These are phyloP conservation scores for Epichloe festucae DNA, from an alignment of 2,329 filamentous ascomycete species.

Conservation along the genomic window DNA sequence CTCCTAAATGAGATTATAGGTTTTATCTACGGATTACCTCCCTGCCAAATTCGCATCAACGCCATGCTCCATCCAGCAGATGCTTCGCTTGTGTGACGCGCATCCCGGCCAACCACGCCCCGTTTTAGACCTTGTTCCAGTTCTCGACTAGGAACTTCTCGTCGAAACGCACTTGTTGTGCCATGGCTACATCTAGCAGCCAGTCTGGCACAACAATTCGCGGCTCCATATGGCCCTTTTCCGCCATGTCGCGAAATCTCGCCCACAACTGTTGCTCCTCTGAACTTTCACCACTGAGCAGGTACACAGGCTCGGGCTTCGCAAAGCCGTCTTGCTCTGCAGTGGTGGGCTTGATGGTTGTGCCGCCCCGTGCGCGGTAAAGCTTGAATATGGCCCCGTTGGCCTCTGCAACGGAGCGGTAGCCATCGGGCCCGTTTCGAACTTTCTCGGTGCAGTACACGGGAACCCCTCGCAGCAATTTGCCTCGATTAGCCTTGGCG, in stretches of 20 bases:
- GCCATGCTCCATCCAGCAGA: constrained; percentile 10
- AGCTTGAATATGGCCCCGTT: constrained; percentile 77
- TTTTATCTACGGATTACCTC: background rate
- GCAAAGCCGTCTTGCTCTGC: constrained; percentile 50
- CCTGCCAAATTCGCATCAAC: background rate
- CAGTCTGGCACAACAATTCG: constrained; percentile 77
- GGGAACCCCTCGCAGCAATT: constrained; percentile 60
- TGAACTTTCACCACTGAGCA: constrained; percentile 56
- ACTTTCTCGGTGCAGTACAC: constrained; percentile 79
- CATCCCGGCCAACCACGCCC: constrained; percentile 1
- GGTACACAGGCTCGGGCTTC: constrained; percentile 62
- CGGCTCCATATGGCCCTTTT: constrained; percentile 64
- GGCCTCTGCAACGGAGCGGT: constrained; percentile 70
- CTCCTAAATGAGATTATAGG: background rate
- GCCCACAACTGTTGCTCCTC: constrained; percentile 66
- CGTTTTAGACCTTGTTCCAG: constrained; percentile 23
- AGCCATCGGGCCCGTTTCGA: constrained; percentile 70
- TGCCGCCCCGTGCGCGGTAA: constrained; percentile 61
- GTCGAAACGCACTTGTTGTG: constrained; percentile 61
- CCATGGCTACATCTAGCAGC: constrained; percentile 82
- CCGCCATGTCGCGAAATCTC: constrained; percentile 67
- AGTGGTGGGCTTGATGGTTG: constrained; percentile 51
- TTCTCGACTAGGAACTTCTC: constrained; percentile 44
- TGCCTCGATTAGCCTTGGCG: constrained; percentile 64
- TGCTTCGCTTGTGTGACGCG: constrained; percentile 4